Evolutionary conservation across 116 monocot species (phyloP).

Genomic region (Dioscorea cayenensis): DNA sequence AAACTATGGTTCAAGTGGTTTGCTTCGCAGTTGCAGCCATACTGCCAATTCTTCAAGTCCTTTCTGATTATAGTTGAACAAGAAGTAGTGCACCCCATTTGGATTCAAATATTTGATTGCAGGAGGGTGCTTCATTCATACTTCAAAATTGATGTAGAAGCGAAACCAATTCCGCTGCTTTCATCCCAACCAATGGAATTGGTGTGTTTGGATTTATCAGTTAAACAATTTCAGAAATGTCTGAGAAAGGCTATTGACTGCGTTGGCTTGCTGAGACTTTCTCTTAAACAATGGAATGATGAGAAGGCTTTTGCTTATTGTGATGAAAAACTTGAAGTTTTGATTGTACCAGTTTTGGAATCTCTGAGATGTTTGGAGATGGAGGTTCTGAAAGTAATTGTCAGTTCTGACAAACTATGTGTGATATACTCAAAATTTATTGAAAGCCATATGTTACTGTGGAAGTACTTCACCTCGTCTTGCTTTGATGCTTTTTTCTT

Average conservation of each 20-base stretch:
- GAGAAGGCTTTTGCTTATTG: slow-evolving; percentile 26
- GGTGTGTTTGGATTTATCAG: slow-evolving; percentile 13
- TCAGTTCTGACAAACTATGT: slow-evolving; percentile 25
- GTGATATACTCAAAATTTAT: slow-evolving; percentile 45
- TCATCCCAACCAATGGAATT: slow-evolving; percentile 41
- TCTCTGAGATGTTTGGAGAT: slow-evolving; percentile 52
- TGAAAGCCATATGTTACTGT: slow-evolving; percentile 69
- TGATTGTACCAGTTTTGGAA: slow-evolving; percentile 27
- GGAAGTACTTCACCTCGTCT: slow-evolving; percentile 43
- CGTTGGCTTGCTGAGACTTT: slow-evolving; percentile 47
- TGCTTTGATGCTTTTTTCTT: slow-evolving; percentile 31
- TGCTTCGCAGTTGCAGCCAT: slow-evolving; percentile 28
- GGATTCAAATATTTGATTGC: slow-evolving; percentile 49
- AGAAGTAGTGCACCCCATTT: slow-evolving; percentile 73
- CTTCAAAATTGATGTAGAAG: slow-evolving; percentile 27
- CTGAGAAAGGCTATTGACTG: slow-evolving; percentile 39
- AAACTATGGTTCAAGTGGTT: slow-evolving; percentile 53
- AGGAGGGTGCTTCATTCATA: slow-evolving; percentile 25
- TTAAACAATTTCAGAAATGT: slow-evolving; percentile 13
- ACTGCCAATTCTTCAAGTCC: slow-evolving; percentile 52
- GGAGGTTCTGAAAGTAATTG: slow-evolving; percentile 47
- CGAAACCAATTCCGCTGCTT: slow-evolving; percentile 43
- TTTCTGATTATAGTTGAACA: slow-evolving; percentile 44
- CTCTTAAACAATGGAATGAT: slow-evolving; percentile 61
- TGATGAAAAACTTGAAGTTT: slow-evolving; percentile 3